Evolutionary conservation across 306 rosid species (phyloP), one percentile per base, ranked within the genome.

Genomic region (Malus fusca): DNA sequence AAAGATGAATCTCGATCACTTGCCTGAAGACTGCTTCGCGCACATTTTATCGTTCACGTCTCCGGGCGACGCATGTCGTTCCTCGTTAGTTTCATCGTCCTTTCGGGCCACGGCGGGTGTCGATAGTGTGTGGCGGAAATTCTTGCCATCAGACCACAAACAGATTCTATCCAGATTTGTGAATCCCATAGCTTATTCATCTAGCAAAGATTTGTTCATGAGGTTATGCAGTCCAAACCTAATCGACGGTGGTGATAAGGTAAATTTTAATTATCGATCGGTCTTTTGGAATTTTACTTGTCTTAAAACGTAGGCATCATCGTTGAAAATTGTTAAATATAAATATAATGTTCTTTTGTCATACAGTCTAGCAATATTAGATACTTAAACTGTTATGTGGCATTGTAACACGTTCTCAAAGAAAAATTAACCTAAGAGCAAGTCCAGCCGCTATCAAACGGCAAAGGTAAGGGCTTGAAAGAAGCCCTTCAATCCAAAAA

Each of bases 1-100:
- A 21, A 61, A 40, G 4, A 77, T 81, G 76, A 64, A 40, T 5
- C 80, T 87, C 78, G 91, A 88, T 70, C 25, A 46, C 37, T 33
- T 88, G 52, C 86, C 92, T 15, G 71, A 71, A 71, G 97, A 91
- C 79, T 91, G 96, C 62, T 79, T 87, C 30, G 83, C 81, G 11
- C 85, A 71, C 60, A 81, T 88, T 79, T 64, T 90, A 42, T 87
- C 91, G 1, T 66, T 87, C 17, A 82, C 91, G 30, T 78, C 89
- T 23, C 88, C 93, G 3, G 64, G 52, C 1, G 98, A 90, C 5
- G 86, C 78, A 31, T 78, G 90, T 51, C 82, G 83, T 17, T 37
- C 40, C 18, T 78, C 81, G 2, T 73, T 76, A 1, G 78, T 75
- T 44, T 93, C 88, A 0, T 76, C 68, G 6, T 59, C 40, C 21